Evolutionary conservation across 345 rosid species (phyloP), one percentile per base, ranked within the genome.

Genomic region (Salix brachista): DNA sequence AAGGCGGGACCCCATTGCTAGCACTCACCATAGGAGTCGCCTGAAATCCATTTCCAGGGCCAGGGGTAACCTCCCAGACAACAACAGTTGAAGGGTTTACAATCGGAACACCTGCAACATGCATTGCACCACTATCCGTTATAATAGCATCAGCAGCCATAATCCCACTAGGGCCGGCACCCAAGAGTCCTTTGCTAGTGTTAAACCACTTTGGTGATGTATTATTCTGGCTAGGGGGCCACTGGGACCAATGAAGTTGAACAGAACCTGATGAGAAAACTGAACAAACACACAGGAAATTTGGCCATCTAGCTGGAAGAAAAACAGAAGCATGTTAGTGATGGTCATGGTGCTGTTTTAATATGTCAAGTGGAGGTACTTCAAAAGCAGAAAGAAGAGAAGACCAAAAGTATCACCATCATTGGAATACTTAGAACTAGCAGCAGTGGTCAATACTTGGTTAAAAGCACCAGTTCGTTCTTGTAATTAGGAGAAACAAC

Each of bases 61-160:
- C 99, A 77, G 99, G 98, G 77, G 97, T 92, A 70, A 96, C 99
- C 85, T 92, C 99, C 99, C 99, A 96, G 77, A 96, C 98, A 84
- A 96, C 99, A 80, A 96, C 88, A 81, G 99, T 96, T 72, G 99
- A 94, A 23, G 99, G 99, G 76, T 93, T 96, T 72, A 94, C 98
- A 84, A 96, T 93, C 72, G 99, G 99, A 81, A 94, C 99, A 48
- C 99, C 99, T 39, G 99, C 99, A 78, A 96, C 95, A 81, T 94
- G 98, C 97, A 96, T 88, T 70, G 97, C 97, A 75, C 99, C 99
- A 78, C 92, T 92, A 78, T 96, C 98, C 3, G 98, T 96, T 86
- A 94, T 83, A 65, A 96, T 94, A 65, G 97, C 98, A 92, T 96
- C 99, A 74, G 98, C 99, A 82, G 99, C 98, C 99, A 96, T 94